Evolutionary conservation across 129 eudicot species (phyloP), one percentile per base, ranked within the genome.

Genomic region (Artemisia tridentata): DNA sequence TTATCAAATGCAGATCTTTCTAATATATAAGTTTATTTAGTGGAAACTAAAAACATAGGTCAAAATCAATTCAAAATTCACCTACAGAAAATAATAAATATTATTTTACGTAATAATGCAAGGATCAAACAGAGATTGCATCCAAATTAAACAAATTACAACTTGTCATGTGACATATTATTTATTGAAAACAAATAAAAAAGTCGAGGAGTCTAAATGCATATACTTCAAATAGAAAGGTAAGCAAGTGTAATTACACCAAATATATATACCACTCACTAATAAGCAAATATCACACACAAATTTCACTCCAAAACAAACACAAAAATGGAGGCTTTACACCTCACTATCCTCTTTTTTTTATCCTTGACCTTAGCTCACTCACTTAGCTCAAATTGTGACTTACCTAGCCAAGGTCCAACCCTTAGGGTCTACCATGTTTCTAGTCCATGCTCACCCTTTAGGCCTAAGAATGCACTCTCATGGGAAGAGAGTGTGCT

Each of bases 371-470:
- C 75, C 80, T 59, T 69, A 52, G 80, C 41, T 25, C 80, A 64
- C 72, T 62, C 69, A 53, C 20, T 65, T 12, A 27, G 47, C 76
- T 84, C 87, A 65, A 83, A 70, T 6, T 90, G 97, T 69, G 71
- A 75, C 55, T 20, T 17, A 18, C 68, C 79, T 21, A 87, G 86
- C 75, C 74, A 71, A 18, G 90, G 85, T 80, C 84, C 96, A 63
- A 84, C 85, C 80, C 92, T 92, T 38, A 70, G 76, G 66, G 80
- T 92, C 65, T 56, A 79, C 86, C 98, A 92, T 64, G 91, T 85
- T 20, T 84, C 79, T 79, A 85, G 96, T 87, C 96, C 91, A 47
- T 87, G 90, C 65, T 93, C 96, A 68, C 98, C 98, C 23, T 85
- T 87, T 65, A 72, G 84, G 80, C 86, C 98, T 7, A 56, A 77